Evolutionary conservation across 331 rosid genomes (phyloP), one percentile per base, ranked within the genome.

Genomic region (Acacia concinna): DNA sequence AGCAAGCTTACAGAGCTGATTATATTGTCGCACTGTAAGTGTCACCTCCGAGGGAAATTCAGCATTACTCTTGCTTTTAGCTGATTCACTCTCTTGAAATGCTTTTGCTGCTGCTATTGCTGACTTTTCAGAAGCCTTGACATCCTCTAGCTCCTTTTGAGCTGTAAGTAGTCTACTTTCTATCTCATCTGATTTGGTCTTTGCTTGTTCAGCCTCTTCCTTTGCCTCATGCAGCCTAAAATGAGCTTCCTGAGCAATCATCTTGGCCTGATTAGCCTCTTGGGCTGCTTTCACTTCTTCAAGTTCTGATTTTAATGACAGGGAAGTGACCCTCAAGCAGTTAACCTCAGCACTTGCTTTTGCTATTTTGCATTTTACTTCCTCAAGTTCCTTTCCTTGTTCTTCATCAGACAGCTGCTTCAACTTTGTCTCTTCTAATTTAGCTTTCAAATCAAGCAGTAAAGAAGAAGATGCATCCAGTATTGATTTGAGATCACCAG

Each of bases 131-230:
- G 93, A 88, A 47, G 91, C 89, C 87, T 68, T 91, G 15, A 91
- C 88, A 21, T 86, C 90, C 69, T 89, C 90, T 44, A 87, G 75
- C 86, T 87, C 96, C 81, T 91, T 85, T 63, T 82, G 87, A 52
- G 87, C 88, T 47, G 96, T 91, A 4, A 84, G 75, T 68, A 91
- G 62, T 80, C 90, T 84, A 78, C 87, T 88, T 77, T 85, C 83
- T 74, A 87, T 75, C 3, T 88, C 86, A 51, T 84, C 79, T 79
- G 86, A 82, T 69, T 82, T 89, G 21, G 88, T 91, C 89, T 91
- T 91, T 34, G 85, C 89, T 79, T 87, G 85, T 57, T 87, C 89
- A 4, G 87, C 86, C 85, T 85, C 91, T 81, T 87, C 91, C 86
- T 63, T 79, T 70, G 86, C 91, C 81, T 84, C 84, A 0, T 84